Conservation (phyloP, 192 early-diverging fungal species). For the Thoreauomyces humboldtii region DNA sequence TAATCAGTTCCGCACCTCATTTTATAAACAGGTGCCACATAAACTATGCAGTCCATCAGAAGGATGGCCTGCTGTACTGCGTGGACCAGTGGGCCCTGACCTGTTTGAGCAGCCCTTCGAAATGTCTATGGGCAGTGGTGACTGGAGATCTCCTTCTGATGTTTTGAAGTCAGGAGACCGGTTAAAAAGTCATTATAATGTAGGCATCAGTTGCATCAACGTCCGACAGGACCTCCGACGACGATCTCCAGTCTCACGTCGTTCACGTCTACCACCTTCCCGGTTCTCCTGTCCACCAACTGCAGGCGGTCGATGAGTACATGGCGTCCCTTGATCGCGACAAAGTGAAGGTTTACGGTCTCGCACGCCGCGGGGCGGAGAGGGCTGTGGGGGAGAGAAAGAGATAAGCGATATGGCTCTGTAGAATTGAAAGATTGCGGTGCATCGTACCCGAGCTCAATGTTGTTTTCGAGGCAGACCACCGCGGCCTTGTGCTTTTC, state of each 20-base stretch:
- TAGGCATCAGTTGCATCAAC: slow-evolving; percentile 6
- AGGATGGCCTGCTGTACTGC: too few species aligned
- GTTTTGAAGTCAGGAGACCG: too few species aligned
- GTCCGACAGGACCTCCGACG: slow-evolving; percentile 19
- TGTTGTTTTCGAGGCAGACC: slow-evolving; percentile 39
- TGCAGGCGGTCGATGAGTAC: slow-evolving; percentile 37
- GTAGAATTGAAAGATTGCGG: not conserved
- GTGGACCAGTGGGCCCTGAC: too few species aligned
- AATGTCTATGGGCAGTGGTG: too few species aligned
- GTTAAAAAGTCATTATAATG: too few species aligned
- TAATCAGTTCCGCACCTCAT: too few species aligned
- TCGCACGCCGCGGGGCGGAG: slow-evolving; percentile 34
- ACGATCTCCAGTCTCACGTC: too few species aligned
- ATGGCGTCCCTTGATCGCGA: slow-evolving; percentile 38
- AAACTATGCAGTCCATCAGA: too few species aligned
- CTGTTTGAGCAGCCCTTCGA: too few species aligned
- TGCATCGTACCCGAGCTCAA: slow-evolving; percentile 32
- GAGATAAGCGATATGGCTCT: not conserved
- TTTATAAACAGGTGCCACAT: too few species aligned
- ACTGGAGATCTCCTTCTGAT: too few species aligned
- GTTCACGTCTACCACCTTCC: slow-evolving; percentile 17
- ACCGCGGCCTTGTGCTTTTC: slow-evolving; percentile 33
- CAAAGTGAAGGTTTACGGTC: slow-evolving; percentile 44
- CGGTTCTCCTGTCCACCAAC: slow-evolving; percentile 17
- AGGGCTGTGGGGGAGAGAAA: slow-evolving; percentile 1